phyloP scores from a whole-genome alignment of 805 yeast species.

The Candida dajiaensis region DNA sequence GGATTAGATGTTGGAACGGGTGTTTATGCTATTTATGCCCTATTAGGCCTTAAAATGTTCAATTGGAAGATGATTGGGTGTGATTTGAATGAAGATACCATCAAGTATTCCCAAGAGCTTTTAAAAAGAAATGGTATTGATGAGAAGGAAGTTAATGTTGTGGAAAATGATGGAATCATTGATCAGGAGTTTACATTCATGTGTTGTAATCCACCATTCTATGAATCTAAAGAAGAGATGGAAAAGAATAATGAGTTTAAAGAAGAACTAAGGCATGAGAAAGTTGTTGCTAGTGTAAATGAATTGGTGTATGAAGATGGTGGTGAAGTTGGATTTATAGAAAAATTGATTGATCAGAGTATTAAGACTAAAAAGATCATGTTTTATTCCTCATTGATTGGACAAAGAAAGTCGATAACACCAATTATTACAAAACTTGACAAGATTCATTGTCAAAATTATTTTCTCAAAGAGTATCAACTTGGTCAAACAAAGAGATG shows the following conservation, averaged over 20 bases:
- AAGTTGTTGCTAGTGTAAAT: conserved; percentile 26
- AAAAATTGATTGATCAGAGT: conserved; percentile 30
- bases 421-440: conserved; percentile 6
- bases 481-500: conserved; percentile 21
- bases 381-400: conserved; percentile 39
- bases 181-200: conserved; percentile 22
- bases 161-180: conserved; percentile 11
- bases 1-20: conserved; percentile 49
- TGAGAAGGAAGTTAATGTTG: conserved; percentile 5
- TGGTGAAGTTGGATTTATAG: conserved; percentile 40
- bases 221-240: conserved; percentile 31
- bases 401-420: conserved; percentile 19
- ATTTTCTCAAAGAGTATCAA: conserved; percentile 14
- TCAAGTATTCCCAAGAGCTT: conserved; percentile 25
- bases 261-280: conserved; percentile 12
- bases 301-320: conserved; percentile 43
- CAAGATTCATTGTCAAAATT: conserved; percentile 6
- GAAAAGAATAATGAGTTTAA: conserved; percentile 21
- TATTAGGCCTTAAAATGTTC: conserved; percentile 28
- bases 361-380: conserved; percentile 9
- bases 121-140: conserved; percentile 25
- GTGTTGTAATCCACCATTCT: conserved; percentile 53
- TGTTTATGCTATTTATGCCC: conserved; percentile 40
- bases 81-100: conserved; percentile 34
- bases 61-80: conserved; percentile 32